Conservation (phyloP, 2,329 filamentous ascomycete genomes). For the Epichloe festucae region DNA sequence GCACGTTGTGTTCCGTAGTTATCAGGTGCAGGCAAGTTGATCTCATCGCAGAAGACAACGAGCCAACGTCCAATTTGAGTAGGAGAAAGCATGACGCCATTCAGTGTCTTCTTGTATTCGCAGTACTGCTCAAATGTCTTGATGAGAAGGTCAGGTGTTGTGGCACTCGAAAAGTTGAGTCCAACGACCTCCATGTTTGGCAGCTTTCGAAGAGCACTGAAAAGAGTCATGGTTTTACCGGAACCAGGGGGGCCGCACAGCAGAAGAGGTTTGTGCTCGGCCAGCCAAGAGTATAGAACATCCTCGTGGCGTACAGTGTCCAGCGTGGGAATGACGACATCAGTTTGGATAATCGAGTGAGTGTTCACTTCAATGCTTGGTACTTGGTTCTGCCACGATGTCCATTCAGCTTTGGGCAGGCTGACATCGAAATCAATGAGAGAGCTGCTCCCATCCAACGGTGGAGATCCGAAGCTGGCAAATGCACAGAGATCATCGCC, state of each 20-base stretch:
- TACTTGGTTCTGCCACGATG: conserved; percentile 87
- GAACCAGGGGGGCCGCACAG: conserved; percentile 96
- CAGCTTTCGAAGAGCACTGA: conserved; percentile 90
- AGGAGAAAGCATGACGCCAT: conserved; percentile 87
- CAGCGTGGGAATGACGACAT: conserved; percentile 94
- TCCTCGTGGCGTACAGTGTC: conserved; percentile 97
- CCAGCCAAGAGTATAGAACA: conserved; percentile 98
- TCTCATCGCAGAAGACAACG: conserved; percentile 98
- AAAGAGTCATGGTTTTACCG: conserved; percentile 99
- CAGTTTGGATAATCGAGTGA: conserved; percentile 93
- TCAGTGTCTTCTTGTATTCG: conserved; percentile 97
- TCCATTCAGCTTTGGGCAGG: conserved; percentile 79
- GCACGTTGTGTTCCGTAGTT: conserved; percentile 95
- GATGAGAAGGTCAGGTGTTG: conserved; percentile 91
- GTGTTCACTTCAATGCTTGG: conserved; percentile 94
- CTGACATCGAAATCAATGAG: conserved; percentile 93
- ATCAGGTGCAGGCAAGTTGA: conserved; percentile 95
- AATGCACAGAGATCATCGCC: conserved; percentile 73
- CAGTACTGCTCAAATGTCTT: conserved; percentile 99
- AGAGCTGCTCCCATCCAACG: conserved; percentile 63
- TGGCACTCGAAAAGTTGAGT: conserved; percentile 98
- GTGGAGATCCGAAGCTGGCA: conserved; percentile 75
- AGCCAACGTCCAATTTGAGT: conserved; percentile 96
- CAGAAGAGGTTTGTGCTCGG: conserved; percentile 92
- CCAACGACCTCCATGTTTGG: conserved; percentile 99